Evolutionary conservation across 2,329 filamentous ascomycete genomes (phyloP).

Genomic region (Ophiostoma ulmi): DNA sequence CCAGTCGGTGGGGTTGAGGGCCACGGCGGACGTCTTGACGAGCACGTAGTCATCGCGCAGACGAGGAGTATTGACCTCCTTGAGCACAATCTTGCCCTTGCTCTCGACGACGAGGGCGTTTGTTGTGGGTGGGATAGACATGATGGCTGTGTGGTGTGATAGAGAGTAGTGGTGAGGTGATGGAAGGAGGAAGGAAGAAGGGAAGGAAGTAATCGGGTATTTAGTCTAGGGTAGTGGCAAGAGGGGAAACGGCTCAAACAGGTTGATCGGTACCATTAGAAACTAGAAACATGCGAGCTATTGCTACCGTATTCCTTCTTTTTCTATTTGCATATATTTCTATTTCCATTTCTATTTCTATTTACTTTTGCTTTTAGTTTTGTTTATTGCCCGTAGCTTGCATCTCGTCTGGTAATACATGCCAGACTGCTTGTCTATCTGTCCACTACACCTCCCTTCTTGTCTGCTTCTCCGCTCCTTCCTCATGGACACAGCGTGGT

Average conservation of each 20-base stretch:
- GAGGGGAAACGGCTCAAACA: not conserved
- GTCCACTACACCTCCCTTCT: not conserved
- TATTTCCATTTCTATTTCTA: not conserved
- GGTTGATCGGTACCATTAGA: not conserved
- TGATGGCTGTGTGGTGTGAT: slow-evolving; percentile 11
- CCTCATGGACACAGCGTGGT: not conserved
- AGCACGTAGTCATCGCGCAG: slow-evolving; percentile 32
- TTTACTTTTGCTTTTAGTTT: not conserved
- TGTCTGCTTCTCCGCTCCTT: not conserved
- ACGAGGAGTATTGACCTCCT: slow-evolving; percentile 28
- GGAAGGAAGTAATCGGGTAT: not conserved
- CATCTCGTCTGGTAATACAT: not conserved
- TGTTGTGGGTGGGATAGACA: slow-evolving; percentile 27
- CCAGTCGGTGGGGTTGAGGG: slow-evolving; percentile 34
- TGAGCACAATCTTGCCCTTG: slow-evolving; percentile 20
- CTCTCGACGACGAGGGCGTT: slow-evolving; percentile 30
- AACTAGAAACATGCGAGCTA: not conserved
- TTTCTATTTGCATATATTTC: not conserved
- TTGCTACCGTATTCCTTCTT: not conserved
- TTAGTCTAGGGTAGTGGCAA: not conserved
- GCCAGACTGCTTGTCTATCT: not conserved
- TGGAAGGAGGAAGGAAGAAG: not conserved
- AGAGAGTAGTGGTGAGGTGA: not conserved
- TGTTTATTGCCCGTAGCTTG: not conserved
- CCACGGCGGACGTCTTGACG: slow-evolving; percentile 30